Evolutionary conservation across 148 eudicot genomes (phyloP).

Genomic region (Gaultheria prostrata): DNA sequence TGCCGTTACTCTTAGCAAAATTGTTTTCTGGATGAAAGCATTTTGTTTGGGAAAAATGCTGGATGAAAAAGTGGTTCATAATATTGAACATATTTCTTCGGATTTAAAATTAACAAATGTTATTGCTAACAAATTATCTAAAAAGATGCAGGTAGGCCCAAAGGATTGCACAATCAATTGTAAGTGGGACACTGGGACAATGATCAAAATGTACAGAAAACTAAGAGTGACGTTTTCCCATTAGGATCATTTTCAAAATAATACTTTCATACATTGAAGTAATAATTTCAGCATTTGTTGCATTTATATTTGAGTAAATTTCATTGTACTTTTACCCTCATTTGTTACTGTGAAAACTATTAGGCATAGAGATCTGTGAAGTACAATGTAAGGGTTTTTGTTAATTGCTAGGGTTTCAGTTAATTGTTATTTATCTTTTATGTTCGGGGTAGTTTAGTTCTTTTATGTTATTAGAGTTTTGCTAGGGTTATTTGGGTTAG

Average conservation of each 20-base stretch:
- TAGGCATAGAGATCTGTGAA: background rate
- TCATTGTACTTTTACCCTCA: conserved; percentile 48
- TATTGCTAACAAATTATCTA: background rate
- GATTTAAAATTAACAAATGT: background rate
- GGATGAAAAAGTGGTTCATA: background rate
- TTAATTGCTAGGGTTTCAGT: too few relatives aligned
- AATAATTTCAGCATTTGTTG: background rate
- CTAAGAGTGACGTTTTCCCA: background rate
- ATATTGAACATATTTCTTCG: background rate
- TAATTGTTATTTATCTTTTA: too few relatives aligned
- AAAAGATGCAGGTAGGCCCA: background rate
- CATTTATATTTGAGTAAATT: background rate
- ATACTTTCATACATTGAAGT: background rate
- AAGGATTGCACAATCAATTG: conserved; percentile 18
- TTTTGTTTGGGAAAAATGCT: background rate
- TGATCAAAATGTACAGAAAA: conserved; percentile 28
- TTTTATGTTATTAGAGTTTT: too few relatives aligned
- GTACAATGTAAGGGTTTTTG: too few relatives aligned
- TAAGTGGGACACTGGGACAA: too few relatives aligned
- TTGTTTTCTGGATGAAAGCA: background rate
- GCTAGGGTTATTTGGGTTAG: too few relatives aligned
- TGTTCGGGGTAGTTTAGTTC: too few relatives aligned
- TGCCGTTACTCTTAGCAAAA: background rate
- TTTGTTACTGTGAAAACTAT: conserved; percentile 56
- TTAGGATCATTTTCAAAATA: background rate